Percentiles rank a stretch among this genome's conserved stretches.
Conservation (phyloP, 2,329 filamentous ascomycete species). For the Pyricularia sp. region DNA sequence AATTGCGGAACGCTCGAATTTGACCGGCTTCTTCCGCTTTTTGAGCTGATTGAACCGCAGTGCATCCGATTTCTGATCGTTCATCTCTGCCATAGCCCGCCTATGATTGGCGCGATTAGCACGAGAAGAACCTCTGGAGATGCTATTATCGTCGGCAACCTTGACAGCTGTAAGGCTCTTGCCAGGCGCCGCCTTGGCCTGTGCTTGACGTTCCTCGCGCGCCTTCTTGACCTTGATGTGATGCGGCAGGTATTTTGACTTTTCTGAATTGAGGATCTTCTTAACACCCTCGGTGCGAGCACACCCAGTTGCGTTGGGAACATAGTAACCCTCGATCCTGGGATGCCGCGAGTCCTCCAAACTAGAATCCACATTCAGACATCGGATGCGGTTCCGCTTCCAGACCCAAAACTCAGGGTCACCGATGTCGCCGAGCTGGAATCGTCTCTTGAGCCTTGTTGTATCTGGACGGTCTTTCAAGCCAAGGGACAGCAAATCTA, state of each 20-base stretch:
- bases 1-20: conserved; percentile 94
- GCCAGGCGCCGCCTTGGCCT: conserved; percentile 25
- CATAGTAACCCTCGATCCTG: conserved; percentile 61
- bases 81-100: conserved; percentile 86
- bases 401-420: conserved; percentile 48
- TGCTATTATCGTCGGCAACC: conserved; percentile 68
- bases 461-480: conserved; percentile 38
- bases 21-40: conserved; percentile 98
- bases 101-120: conserved; percentile 94
- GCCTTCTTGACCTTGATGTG: conserved; percentile 92
- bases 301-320: conserved; percentile 74
- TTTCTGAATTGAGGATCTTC: conserved; percentile 94
- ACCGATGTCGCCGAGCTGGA: conserved; percentile 31
- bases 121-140: conserved; percentile 81
- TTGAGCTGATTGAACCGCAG: conserved; percentile 98
- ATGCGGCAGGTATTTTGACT: conserved; percentile 95
- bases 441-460: conserved; percentile 37
- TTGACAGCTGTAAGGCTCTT: conserved; percentile 61
- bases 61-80: conserved; percentile 90
- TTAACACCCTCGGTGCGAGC: conserved; percentile 89
- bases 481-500: conserved; percentile 34
- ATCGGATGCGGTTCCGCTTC: conserved; percentile 44
- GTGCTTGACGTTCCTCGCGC: conserved; percentile 81
- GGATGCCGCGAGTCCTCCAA: conserved; percentile 15
- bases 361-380: conserved; percentile 32